Base-by-base conservation (phyloP, 345 rosid species). In the Rhizophora apiculata region DNA sequence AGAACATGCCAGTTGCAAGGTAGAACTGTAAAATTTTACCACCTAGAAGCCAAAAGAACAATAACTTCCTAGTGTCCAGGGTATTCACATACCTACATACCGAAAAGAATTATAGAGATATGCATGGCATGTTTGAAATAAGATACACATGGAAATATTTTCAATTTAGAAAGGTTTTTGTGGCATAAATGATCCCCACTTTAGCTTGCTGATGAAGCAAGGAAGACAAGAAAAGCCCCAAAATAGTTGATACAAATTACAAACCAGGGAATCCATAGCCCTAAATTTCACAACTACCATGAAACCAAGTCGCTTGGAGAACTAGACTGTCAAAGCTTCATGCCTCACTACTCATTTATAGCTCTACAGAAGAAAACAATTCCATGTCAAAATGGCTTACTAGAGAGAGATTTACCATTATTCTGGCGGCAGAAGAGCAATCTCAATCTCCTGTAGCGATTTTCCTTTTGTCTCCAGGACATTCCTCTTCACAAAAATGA, bases 401-500 rank as follows among this genome's bases (percentile, higher is more conserved):
- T 20, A 57, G 46, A 55, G 39, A 56, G 48, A 11, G 5, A 65
- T 24, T n/a, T 63, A 64, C 79, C 80, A 64, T 75, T 80, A 84
- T 19, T 82, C 85, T 16, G 68, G 79, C 37, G 89, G 87, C 74
- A 85, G 87, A 74, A 89, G 85, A n/a, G 89, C 84, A 43, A 87
- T 75, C 81, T 94, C 97, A 62, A 94, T 94, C 84, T 91, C 98
- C 80, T 94, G 93, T 24, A 94, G 96, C 64, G 91, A 82, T 73
- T 91, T 94, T 67, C 97, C 98, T 80, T 88, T 91, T 21, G 97
- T 94, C 83, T 94, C 97, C 68, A 89, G 26, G 68, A 91, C 93
- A 62, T 84, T 85, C 80, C 79, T 85, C 95, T 84, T 81, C 49
- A 91, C 93, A 72, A 87, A 94, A 65, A 83, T 59, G 48, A 86